A percentile compares a stretch with the other conserved stretches of the same genome.
Evolutionary conservation across 2,329 filamentous ascomycete genomes (phyloP).

Genomic region (Fusarium multiceps): DNA sequence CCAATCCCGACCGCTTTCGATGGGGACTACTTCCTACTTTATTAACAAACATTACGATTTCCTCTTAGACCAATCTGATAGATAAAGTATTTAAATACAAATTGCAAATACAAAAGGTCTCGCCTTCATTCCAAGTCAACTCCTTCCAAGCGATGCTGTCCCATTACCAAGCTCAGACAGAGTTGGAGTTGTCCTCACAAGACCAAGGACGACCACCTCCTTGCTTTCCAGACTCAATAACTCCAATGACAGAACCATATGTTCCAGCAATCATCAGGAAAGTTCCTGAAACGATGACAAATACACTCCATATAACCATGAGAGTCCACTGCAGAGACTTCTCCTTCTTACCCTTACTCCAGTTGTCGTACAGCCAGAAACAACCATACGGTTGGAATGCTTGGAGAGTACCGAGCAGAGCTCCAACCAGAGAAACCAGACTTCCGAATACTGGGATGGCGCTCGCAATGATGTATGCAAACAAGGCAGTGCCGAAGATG

Average conservation of each 20-base stretch:
- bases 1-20: conserved; percentile 33
- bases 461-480: conserved; percentile 45
- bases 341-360: conserved; percentile 13
- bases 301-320: conserved; percentile 18
- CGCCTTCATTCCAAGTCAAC: not conserved
- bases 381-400: conserved; percentile 45
- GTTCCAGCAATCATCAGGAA: conserved; percentile 59
- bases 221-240: conserved; percentile 50
- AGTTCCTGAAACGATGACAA: conserved; percentile 27
- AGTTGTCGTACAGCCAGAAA: conserved; percentile 47
- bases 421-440: conserved; percentile 46
- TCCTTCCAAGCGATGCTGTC: not conserved
- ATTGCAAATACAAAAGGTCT: not conserved
- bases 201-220: conserved; percentile 54
- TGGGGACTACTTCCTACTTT: not conserved
- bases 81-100: not conserved
- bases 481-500: conserved; percentile 35
- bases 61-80: not conserved
- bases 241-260: conserved; percentile 55
- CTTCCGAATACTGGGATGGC: conserved; percentile 39
- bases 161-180: conserved; percentile 1
- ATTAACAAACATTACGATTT: not conserved
- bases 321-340: conserved; percentile 4
- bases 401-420: conserved; percentile 44
- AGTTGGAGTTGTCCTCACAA: conserved; percentile 57